Conservation (phyloP, 106 monocot genomes). For the Dioscorea dumetorum region DNA sequence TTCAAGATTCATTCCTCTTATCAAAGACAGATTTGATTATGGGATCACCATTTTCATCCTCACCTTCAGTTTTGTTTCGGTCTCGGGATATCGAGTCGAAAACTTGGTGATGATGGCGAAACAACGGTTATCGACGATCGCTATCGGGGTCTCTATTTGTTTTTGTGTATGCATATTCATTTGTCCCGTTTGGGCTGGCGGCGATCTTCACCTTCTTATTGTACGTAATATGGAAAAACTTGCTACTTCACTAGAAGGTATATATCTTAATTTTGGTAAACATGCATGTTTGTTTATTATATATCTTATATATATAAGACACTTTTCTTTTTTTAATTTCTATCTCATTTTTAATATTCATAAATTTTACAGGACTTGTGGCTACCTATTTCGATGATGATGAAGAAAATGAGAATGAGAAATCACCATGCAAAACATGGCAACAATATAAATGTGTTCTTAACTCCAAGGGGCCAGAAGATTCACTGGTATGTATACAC, state of each 20-base stretch:
- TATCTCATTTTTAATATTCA: not conserved
- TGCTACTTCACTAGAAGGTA: slow-evolving; percentile 48
- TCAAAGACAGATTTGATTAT: slow-evolving; percentile 47
- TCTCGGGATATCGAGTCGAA: slow-evolving; percentile 51
- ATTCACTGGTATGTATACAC: slow-evolving; percentile 33
- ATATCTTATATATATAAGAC: not conserved
- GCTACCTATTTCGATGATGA: slow-evolving; percentile 31
- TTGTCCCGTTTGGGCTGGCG: slow-evolving; percentile 41
- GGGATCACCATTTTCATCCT: slow-evolving; percentile 59
- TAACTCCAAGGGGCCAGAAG: slow-evolving; percentile 59
- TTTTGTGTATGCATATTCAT: slow-evolving; percentile 26
- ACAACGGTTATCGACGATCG: slow-evolving; percentile 31
- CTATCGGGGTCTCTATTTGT: slow-evolving; percentile 40
- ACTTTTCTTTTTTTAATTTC: not conserved
- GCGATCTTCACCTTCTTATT: slow-evolving; percentile 43
- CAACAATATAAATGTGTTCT: slow-evolving; percentile 50
- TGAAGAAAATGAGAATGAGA: not conserved
- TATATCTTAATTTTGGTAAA: not conserved
- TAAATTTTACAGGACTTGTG: slow-evolving; percentile 20
- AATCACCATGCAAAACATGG: slow-evolving; percentile 5
- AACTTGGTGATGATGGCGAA: slow-evolving; percentile 29
- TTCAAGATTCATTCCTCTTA: slow-evolving; percentile 35
- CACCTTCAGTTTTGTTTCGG: slow-evolving; percentile 43
- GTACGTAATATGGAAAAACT: slow-evolving; percentile 54
- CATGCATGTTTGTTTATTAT: not conserved